Percentiles rank a stretch among this genome's conserved stretches.
These are phyloP conservation scores for Cyberlindnera galapagoensis DNA, from an alignment of 805 yeast species.

Conservation along the genomic window DNA sequence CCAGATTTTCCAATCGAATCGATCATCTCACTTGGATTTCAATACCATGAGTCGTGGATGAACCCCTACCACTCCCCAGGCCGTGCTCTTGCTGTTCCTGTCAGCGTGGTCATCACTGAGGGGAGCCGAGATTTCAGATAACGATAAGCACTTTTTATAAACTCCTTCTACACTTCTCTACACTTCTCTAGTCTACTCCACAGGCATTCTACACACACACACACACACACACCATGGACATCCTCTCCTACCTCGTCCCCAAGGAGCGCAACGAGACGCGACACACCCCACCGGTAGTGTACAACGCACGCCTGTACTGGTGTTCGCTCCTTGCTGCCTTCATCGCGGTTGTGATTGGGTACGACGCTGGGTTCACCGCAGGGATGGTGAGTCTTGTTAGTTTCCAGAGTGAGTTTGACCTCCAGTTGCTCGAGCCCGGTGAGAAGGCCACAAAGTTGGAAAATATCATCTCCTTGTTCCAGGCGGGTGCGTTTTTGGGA, in stretches of 20 bases:
- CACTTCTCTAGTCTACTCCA: too few species aligned
- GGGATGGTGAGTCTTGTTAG: conserved; percentile 11
- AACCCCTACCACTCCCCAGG: too few species aligned
- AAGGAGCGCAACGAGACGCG: conserved; percentile 1
- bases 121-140: too few species aligned
- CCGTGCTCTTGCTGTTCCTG: too few species aligned
- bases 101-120: too few species aligned
- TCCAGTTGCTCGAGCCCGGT: conserved; percentile 4
- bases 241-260: conserved; percentile 1
- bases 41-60: too few species aligned
- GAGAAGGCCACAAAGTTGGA: conserved; percentile 3
- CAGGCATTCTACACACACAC: too few species aligned
- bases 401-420: conserved; percentile 12
- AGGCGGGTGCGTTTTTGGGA: conserved; percentile 18
- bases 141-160: too few species aligned
- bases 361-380: conserved; percentile 18
- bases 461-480: conserved; percentile 13
- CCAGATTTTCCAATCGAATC: too few species aligned
- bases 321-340: conserved; percentile 28
- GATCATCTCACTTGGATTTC: too few species aligned
- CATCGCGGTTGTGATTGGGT: conserved; percentile 26
- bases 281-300: conserved; percentile 9
- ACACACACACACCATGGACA: too few species aligned
- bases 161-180: too few species aligned
- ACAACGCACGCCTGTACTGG: conserved; percentile 16